Evolutionary conservation across 139 green algal species (phyloP).

Genomic region (Trebouxia sp.): DNA sequence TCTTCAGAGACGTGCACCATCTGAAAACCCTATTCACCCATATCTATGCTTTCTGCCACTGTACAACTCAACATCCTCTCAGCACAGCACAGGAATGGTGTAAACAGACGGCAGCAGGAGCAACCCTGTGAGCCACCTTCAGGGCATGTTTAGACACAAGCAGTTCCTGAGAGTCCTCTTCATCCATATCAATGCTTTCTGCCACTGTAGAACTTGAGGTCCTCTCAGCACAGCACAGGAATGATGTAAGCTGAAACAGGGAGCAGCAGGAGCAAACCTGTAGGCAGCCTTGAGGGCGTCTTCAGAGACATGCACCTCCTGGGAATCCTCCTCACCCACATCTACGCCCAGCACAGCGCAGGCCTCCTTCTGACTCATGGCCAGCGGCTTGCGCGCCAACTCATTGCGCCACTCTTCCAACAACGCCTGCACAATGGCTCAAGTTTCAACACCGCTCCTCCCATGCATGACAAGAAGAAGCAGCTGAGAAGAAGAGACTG

Average conservation of each 20-base stretch:
- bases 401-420: conserved; percentile 86
- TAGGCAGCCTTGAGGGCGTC: conserved; percentile 88
- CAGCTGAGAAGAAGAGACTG: too few species aligned
- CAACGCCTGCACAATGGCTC: conserved; percentile 62
- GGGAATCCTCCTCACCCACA: conserved; percentile 13
- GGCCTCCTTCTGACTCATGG: conserved; percentile 70
- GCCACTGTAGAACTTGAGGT: too few species aligned
- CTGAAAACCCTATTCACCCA: conserved; percentile 7
- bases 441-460: too few species aligned
- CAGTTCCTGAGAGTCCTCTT: too few species aligned
- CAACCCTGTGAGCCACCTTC: too few species aligned
- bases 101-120: too few species aligned
- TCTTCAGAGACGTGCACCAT: conserved; percentile 58
- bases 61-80: too few species aligned
- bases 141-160: too few species aligned
- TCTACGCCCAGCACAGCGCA: conserved; percentile 67
- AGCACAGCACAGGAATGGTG: conserved; percentile 65
- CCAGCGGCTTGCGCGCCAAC: conserved; percentile 70
- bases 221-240: too few species aligned
- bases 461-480: not conserved
- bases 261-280: conserved; percentile 54
- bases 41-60: too few species aligned
- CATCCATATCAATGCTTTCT: conserved; percentile 49
- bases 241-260: too few species aligned
- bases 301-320: conserved; percentile 51